Evolutionary conservation across 2,329 filamentous ascomycete genomes (phyloP), one percentile per base, ranked within the genome.

Genomic region (Arachnomyces sp.): DNA sequence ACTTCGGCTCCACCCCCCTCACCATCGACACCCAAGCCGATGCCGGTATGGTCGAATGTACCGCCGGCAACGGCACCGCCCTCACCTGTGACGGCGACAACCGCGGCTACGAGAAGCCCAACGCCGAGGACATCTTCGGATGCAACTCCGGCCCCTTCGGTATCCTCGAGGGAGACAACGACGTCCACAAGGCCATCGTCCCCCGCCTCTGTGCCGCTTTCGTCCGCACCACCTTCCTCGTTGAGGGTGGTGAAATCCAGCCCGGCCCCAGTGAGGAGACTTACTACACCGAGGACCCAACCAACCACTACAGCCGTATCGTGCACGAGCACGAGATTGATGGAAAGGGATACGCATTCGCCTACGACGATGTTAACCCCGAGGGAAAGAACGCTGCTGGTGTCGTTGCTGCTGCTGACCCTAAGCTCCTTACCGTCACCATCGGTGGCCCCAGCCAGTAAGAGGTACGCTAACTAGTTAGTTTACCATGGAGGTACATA

Each of bases 321-420:
- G 68, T 83, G 2, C 80, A 83, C 57, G 58, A 68, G 29, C 67
- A 74, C 36, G 76, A 81, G 59, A 53, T 70, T 3, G 77, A 82
- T 54, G 71, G 71, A 1, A 63, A 67, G 33, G 80, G 80, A 0
- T 84, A 84, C 53, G 73, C 76, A 0, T 84, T 82, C 52, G 69
- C 80, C 0, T 84, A 82, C 49, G 80, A 84, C 51, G 80, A 84
- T 53, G 79, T 84, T 13, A 74, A 76, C 40, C 72, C 77, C 0
- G 64, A 68, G 43, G 74, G 70, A 13, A 67, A 70, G 18, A 62
- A 68, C 46, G 75, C 81, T 53, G 72, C 74, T 38, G 74, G 74
- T 2, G 70, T 69, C 20, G 63, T 76, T 29, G 64, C 71, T 38
- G 70, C 66, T 17, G 55, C 62, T 1, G 63, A 64, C 46, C 71